A percentile compares a stretch with the other conserved stretches of the same genome.
Evolutionary conservation across 805 yeast species (phyloP).

Genomic region (Torulaspora franciscae): DNA sequence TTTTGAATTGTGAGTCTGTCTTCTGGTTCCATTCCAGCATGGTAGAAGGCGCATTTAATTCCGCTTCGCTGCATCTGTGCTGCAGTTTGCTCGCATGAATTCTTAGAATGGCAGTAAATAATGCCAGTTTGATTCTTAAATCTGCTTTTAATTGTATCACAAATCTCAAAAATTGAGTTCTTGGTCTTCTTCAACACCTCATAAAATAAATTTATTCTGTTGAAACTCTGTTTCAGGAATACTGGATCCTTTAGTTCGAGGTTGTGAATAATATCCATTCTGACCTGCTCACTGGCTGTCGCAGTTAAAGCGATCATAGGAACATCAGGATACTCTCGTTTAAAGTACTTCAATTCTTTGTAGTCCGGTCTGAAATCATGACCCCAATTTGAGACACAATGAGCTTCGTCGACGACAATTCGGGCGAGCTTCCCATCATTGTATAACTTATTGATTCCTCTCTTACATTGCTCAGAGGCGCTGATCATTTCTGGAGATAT

Average conservation of each 20-base stretch:
- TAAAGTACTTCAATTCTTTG: constrained; percentile 70
- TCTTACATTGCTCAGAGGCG: constrained; percentile 63
- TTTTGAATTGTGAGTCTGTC: constrained; percentile 68
- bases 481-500: constrained; percentile 93
- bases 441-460: constrained; percentile 55
- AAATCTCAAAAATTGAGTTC: constrained; percentile 51
- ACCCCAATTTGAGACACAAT: constrained; percentile 98
- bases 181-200: constrained; percentile 65
- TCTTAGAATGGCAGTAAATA: constrained; percentile 88
- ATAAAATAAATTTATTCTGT: constrained; percentile 78
- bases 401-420: constrained; percentile 94
- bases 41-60: constrained; percentile 70
- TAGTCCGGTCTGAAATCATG: constrained; percentile 98
- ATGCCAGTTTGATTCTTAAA: constrained; percentile 70
- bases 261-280: constrained; percentile 79
- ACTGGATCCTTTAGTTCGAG: constrained; percentile 57
- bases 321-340: constrained; percentile 64
- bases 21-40: constrained; percentile 89
- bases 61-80: constrained; percentile 54
- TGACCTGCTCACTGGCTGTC: constrained; percentile 88
- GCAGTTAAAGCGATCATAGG: constrained; percentile 97
- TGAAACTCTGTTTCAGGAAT: constrained; percentile 83
- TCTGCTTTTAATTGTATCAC: constrained; percentile 46
- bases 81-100: constrained; percentile 79
- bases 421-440: constrained; percentile 61